These are phyloP conservation scores for Tolypocladium inflatum DNA, from an alignment of 2,329 filamentous ascomycete species.

Conservation along the genomic window DNA sequence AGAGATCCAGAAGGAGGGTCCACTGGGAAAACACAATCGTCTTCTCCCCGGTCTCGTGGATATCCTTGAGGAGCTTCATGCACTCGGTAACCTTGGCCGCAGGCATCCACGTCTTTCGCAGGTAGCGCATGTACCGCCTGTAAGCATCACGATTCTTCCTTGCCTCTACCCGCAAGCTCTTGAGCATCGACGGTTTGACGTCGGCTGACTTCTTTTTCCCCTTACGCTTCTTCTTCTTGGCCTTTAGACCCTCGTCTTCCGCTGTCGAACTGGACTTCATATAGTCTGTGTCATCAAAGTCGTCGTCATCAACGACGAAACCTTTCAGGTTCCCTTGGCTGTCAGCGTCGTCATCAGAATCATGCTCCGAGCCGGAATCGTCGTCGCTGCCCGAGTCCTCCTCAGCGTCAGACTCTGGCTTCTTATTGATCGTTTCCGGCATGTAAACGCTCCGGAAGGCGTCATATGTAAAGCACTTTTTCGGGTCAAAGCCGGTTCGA, in stretches of 20 bases:
- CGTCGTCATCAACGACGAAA: slow-evolving; percentile 19
- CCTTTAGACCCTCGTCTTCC: slow-evolving; percentile 20
- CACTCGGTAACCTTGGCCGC: slow-evolving; percentile 79
- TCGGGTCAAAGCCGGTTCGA: slow-evolving; percentile 54
- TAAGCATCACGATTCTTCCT: slow-evolving; percentile 55
- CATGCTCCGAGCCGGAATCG: slow-evolving; percentile 1
- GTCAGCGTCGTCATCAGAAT: slow-evolving; percentile 8
- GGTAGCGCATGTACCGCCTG: slow-evolving; percentile 57
- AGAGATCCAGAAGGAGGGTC: slow-evolving; percentile 63
- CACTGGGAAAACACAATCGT: slow-evolving; percentile 72
- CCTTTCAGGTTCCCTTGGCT: slow-evolving; percentile 23
- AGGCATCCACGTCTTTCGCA: slow-evolving; percentile 60
- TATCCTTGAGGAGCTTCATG: slow-evolving; percentile 61
- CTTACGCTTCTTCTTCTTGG: slow-evolving; percentile 16
- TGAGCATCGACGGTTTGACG: slow-evolving; percentile 47
- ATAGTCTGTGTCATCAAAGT: slow-evolving; percentile 26
- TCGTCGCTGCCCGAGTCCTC: slow-evolving; percentile 16
- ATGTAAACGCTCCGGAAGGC: slow-evolving; percentile 67
- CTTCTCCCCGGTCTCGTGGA: slow-evolving; percentile 53
- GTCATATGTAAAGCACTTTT: slow-evolving; percentile 62
- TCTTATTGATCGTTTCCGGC: slow-evolving; percentile 34
- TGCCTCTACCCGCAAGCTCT: slow-evolving; percentile 55
- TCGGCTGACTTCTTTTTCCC: slow-evolving; percentile 31
- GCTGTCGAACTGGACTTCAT: slow-evolving; percentile 47
- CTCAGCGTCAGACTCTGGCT: slow-evolving; percentile 22